These are phyloP conservation scores for Sphaerulina populicola DNA, from an alignment of 2,329 filamentous ascomycete species.

Conservation along the genomic window DNA sequence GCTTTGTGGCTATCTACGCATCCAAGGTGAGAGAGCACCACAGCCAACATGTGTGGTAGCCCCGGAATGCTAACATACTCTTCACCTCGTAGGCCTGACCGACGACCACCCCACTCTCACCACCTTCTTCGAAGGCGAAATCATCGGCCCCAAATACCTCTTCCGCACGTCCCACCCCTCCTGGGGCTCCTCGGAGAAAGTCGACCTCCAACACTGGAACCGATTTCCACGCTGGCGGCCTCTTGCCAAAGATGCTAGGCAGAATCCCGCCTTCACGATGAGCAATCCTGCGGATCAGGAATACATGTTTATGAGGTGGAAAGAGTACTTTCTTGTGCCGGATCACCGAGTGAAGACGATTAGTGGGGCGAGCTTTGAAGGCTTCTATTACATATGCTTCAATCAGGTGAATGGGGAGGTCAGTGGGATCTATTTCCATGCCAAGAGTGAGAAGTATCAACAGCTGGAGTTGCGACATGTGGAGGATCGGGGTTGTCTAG, in stretches of 20 bases:
- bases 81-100: slow-evolving; percentile 59
- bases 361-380: slow-evolving; percentile 90
- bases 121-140: slow-evolving; percentile 96
- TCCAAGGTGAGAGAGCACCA: slow-evolving; percentile 61
- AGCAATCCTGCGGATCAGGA: slow-evolving; percentile 70
- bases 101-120: slow-evolving; percentile 95
- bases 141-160: slow-evolving; percentile 90
- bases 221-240: slow-evolving; percentile 82
- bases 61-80: slow-evolving; percentile 7
- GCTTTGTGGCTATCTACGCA: slow-evolving; percentile 87
- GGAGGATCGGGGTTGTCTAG: slow-evolving; percentile 71
- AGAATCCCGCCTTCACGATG: slow-evolving; percentile 48
- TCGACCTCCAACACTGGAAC: slow-evolving; percentile 86
- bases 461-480: slow-evolving; percentile 87
- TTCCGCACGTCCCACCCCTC: slow-evolving; percentile 81
- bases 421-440: slow-evolving; percentile 94
- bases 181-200: slow-evolving; percentile 88
- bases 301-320: slow-evolving; percentile 98
- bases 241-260: slow-evolving; percentile 56
- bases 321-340: slow-evolving; percentile 93
- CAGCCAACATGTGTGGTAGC: not conserved
- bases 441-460: slow-evolving; percentile 97
- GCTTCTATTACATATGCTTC: slow-evolving; percentile 99
- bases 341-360: slow-evolving; percentile 89
- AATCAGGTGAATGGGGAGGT: slow-evolving; percentile 82